These are phyloP conservation scores for Exophiala aquamarina DNA, from an alignment of 2,329 filamentous ascomycete species.

Conservation along the genomic window DNA sequence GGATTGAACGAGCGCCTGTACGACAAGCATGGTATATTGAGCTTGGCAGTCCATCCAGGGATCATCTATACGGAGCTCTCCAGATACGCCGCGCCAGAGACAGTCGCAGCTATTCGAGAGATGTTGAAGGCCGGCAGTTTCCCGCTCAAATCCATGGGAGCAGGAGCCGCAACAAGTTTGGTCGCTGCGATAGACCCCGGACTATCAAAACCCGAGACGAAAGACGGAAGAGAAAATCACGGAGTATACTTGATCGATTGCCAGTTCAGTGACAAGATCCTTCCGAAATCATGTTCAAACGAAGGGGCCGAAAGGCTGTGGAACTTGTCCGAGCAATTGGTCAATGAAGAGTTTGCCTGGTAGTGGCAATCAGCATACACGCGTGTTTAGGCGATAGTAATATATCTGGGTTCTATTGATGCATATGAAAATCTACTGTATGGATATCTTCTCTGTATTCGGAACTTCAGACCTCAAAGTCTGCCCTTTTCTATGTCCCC, in stretches of 20 bases:
- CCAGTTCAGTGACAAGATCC: conserved; percentile 31
- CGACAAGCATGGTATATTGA: conserved; percentile 34
- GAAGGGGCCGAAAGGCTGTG: conserved; percentile 40
- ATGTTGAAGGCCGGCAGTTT: too few relatives aligned
- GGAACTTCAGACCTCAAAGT: too few relatives aligned
- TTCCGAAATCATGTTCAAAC: conserved; percentile 36
- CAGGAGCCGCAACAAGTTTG: conserved; percentile 44
- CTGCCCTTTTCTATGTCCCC: too few relatives aligned
- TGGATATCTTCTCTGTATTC: too few relatives aligned
- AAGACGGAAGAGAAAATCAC: conserved; percentile 9
- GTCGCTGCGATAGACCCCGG: conserved; percentile 44
- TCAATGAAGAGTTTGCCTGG: conserved; percentile 35
- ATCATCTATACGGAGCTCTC: conserved; percentile 10
- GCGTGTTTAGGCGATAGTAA: too few relatives aligned
- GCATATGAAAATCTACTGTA: too few relatives aligned
- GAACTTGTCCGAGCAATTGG: conserved; percentile 40
- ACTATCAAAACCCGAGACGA: conserved; percentile 28
- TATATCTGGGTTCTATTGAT: too few relatives aligned
- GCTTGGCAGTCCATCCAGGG: conserved; percentile 43
- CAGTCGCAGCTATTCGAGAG: too few relatives aligned
- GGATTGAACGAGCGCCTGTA: conserved; percentile 32
- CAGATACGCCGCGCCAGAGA: conserved; percentile 29
- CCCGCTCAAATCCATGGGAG: conserved; percentile 34
- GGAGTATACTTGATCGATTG: conserved; percentile 37
- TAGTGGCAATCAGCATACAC: neutral